These are phyloP conservation scores for Lagerstroemia speciosa DNA, from an alignment of 345 rosid species.

Conservation along the genomic window DNA sequence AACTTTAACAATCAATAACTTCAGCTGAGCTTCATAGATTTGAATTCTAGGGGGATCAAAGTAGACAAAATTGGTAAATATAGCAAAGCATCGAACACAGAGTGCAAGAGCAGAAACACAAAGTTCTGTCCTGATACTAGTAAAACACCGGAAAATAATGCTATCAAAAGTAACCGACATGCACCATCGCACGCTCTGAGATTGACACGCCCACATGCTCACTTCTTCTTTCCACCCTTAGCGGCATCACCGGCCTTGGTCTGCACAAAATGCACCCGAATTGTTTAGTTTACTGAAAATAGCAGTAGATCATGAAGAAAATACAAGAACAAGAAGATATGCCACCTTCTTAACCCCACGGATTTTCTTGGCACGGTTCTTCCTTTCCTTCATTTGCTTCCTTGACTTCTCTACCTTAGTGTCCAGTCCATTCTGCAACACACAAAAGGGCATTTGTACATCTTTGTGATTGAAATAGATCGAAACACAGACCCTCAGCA, in stretches of 20 bases:
- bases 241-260: conserved; percentile 45
- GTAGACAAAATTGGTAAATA: conserved; percentile 7
- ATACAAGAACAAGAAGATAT: neutral
- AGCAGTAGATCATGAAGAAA: neutral
- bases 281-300: neutral
- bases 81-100: neutral
- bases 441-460: neutral
- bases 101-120: conserved; percentile 2
- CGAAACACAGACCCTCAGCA: neutral
- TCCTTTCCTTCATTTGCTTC: conserved; percentile 46
- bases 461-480: neutral
- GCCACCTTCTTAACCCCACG: conserved; percentile 52
- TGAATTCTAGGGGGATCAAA: neutral
- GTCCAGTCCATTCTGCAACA: conserved; percentile 35
- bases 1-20: neutral
- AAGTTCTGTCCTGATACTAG: neutral
- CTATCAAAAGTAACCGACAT: conserved; percentile 1
- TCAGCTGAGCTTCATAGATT: neutral
- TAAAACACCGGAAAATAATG: conserved; percentile 4
- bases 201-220: conserved; percentile 9
- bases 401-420: conserved; percentile 42
- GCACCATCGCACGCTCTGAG: too few species aligned
- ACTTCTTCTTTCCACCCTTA: conserved; percentile 46
- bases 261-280: conserved; percentile 13
- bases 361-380: conserved; percentile 44